Percentiles rank a stretch among this genome's conserved stretches.
phyloP scores from a whole-genome alignment of 805 yeast genomes.

The Candida michaelii region DNA sequence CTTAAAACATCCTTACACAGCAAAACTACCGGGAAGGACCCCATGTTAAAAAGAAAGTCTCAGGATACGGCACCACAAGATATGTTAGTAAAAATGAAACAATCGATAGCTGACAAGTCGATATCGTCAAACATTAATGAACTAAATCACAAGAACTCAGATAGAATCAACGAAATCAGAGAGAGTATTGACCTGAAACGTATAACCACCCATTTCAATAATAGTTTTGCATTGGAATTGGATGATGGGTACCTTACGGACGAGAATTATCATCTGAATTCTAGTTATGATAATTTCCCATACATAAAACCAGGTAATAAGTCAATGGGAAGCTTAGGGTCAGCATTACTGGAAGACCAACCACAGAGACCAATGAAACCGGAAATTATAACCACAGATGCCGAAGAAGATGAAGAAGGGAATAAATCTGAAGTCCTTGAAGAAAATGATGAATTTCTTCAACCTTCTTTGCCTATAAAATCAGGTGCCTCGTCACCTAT shows the following conservation, averaged over 20 bases:
- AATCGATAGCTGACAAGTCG: conserved; percentile 24
- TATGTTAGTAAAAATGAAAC: conserved; percentile 25
- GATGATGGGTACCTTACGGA: conserved; percentile 8
- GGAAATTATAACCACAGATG: conserved; percentile 12
- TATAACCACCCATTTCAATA: conserved; percentile 17
- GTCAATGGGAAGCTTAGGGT: conserved; percentile 12
- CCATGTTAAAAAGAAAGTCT: conserved; percentile 10
- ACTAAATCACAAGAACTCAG: background rate
- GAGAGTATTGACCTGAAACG: conserved; percentile 38
- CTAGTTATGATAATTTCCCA: conserved; percentile 7
- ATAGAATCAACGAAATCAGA: conserved; percentile 29
- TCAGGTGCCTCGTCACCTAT: conserved; percentile 14
- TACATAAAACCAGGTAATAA: conserved; percentile 1
- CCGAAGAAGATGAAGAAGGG: conserved; percentile 2
- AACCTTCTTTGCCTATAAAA: background rate
- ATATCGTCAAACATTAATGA: conserved; percentile 10
- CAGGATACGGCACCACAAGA: conserved; percentile 20
- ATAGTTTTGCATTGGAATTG: conserved; percentile 3
- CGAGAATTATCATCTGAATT: conserved; percentile 11
- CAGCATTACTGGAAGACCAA: conserved; percentile 8
- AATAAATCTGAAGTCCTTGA: too few relatives aligned
- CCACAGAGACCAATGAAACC: too few relatives aligned
- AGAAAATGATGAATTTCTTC: background rate
- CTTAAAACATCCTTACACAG: conserved; percentile 11
- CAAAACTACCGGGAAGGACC: conserved; percentile 10